Conservation (phyloP, 2,329 filamentous ascomycete genomes). For the Penicillium sp. region DNA sequence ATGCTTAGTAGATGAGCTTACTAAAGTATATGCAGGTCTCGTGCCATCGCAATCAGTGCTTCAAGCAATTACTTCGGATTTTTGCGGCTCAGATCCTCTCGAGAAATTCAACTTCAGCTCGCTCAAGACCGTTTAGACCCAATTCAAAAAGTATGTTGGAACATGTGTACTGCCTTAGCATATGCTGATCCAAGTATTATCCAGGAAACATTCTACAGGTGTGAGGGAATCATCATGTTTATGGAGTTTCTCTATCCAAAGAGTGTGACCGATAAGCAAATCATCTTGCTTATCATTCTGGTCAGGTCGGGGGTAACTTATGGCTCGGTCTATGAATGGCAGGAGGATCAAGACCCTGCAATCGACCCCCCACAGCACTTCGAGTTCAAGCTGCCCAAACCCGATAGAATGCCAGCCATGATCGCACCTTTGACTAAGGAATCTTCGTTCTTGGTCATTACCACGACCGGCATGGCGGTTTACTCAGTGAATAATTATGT, state of each 20-base stretch:
- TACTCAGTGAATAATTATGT: constrained; percentile 43
- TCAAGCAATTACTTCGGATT: constrained; percentile 69
- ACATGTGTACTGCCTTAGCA: background rate
- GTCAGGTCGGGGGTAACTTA: constrained; percentile 45
- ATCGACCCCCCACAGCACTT: constrained; percentile 26
- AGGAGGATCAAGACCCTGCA: constrained; percentile 39
- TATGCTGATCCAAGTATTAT: background rate
- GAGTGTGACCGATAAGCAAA: constrained; percentile 62
- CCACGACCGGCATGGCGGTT: constrained; percentile 54
- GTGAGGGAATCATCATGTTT: constrained; percentile 75
- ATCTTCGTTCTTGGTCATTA: constrained; percentile 70
- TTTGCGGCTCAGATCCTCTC: constrained; percentile 64
- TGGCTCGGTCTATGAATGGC: constrained; percentile 54
- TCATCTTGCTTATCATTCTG: constrained; percentile 71
- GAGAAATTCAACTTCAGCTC: constrained; percentile 53
- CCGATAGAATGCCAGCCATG: constrained; percentile 60
- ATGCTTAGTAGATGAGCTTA: constrained; percentile 9
- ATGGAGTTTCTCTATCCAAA: constrained; percentile 81
- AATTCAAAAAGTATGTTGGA: constrained; percentile 52
- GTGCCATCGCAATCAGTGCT: constrained; percentile 66
- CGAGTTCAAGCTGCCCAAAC: constrained; percentile 31
- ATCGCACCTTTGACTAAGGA: constrained; percentile 69
- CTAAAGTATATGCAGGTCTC: constrained; percentile 38
- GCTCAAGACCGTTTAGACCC: constrained; percentile 52
- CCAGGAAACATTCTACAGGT: constrained; percentile 49